These are phyloP conservation scores for Bryum argenteum DNA, from an alignment of 225 moss, liverwort and hornwort genomes.

Conservation along the genomic window DNA sequence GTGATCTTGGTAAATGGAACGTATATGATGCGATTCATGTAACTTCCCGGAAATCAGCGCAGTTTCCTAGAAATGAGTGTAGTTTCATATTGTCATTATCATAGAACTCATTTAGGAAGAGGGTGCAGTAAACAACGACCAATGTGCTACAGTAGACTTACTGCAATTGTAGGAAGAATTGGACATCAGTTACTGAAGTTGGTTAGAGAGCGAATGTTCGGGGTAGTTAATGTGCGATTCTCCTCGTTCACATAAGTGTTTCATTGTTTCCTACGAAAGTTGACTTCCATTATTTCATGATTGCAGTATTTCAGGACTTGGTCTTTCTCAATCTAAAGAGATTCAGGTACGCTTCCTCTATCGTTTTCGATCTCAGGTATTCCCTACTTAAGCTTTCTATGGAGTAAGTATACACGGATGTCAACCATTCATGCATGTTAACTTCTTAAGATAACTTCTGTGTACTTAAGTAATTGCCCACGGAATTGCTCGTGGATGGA, in stretches of 20 bases:
- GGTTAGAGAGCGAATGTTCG: background rate
- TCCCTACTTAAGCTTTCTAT: no score
- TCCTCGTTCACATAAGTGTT: background rate
- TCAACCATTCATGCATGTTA: no score
- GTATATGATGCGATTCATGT: background rate
- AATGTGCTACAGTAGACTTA: background rate
- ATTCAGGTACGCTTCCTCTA: background rate
- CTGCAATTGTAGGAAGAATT: slow-evolving; percentile 5
- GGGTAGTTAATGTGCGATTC: background rate
- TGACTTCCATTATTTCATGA: background rate
- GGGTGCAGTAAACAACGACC: background rate
- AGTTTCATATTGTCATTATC: background rate
- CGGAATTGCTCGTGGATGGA: no score
- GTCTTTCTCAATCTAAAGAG: background rate
- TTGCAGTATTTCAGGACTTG: slow-evolving; percentile 19
- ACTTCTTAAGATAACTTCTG: no score
- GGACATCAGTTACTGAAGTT: background rate
- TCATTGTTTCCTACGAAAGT: background rate
- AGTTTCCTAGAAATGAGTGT: background rate
- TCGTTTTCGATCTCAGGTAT: no score
- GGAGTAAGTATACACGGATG: no score
- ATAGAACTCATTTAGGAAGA: background rate
- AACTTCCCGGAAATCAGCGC: no score
- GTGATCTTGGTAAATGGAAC: background rate
- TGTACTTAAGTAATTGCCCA: no score